A percentile compares a stretch with the other conserved stretches of the same genome.
phyloP scores from a whole-genome alignment of 192 early-diverging fungal genomes.

The Gryganskiella cystojenkinii region DNA sequence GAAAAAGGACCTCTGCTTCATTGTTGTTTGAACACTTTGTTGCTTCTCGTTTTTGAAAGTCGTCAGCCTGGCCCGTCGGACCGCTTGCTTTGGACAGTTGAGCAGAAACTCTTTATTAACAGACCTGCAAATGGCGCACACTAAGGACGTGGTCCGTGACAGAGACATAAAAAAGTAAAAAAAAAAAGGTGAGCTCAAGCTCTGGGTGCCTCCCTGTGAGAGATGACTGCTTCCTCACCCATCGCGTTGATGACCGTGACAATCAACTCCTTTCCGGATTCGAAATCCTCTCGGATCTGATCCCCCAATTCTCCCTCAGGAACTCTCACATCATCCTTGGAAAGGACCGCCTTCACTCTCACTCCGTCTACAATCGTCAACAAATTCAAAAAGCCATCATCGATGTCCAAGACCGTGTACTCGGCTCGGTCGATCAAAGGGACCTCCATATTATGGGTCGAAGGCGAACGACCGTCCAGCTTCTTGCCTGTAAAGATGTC shows the following conservation, averaged over 20 bases:
- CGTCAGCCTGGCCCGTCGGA: too few species aligned
- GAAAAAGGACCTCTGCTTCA: too few species aligned
- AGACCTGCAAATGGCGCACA: too few species aligned
- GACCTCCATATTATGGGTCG: conserved; percentile 99
- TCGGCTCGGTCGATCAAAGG: conserved; percentile 92
- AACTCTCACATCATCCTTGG: conserved; percentile 97
- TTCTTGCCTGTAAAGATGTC: conserved; percentile 99
- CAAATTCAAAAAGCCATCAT: conserved; percentile 91
- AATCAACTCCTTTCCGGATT: conserved; percentile 69
- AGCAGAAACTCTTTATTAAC: too few species aligned
- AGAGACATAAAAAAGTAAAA: too few species aligned
- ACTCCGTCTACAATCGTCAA: too few species aligned
- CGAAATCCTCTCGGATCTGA: conserved; percentile 77
- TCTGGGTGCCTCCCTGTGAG: conserved; percentile 87
- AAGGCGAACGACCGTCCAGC: conserved; percentile 98
- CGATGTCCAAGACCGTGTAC: conserved; percentile 87
- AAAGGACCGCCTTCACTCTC: conserved; percentile 73
- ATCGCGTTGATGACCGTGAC: conserved; percentile 90
- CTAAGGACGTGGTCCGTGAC: too few species aligned
- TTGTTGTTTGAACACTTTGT: too few species aligned
- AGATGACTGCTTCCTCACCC: conserved; percentile 91
- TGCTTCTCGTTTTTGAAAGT: too few species aligned
- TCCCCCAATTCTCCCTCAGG: conserved; percentile 88
- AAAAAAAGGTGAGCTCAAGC: too few species aligned
- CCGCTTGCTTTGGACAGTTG: too few species aligned